Conservation (phyloP, 2,329 filamentous ascomycete species). For the Diaporthe citrichinensis region DNA sequence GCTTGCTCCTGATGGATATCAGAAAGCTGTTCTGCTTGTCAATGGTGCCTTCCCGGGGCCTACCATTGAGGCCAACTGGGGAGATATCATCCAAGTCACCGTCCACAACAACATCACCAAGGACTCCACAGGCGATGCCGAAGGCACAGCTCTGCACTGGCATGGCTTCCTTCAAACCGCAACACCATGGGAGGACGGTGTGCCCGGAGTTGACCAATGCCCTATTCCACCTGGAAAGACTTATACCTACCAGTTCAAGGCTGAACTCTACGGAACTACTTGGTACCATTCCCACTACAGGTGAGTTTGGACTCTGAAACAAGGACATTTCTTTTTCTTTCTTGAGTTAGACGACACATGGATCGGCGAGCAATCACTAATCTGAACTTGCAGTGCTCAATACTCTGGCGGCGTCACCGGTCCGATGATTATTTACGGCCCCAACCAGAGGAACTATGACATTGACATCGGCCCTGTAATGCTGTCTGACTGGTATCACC, state of each 20-base stretch:
- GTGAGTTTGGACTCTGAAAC: not conserved
- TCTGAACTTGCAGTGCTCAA: constrained; percentile 59
- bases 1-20: constrained; percentile 70
- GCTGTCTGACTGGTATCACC: constrained; percentile 74
- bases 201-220: constrained; percentile 71
- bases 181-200: constrained; percentile 68
- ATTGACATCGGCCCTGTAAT: constrained; percentile 71
- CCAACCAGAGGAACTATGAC: constrained; percentile 68
- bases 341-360: no score
- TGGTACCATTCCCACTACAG: constrained; percentile 74
- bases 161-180: constrained; percentile 65
- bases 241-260: constrained; percentile 67
- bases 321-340: not conserved
- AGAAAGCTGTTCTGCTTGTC: constrained; percentile 68
- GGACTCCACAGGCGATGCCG: constrained; percentile 67
- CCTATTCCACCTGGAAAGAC: constrained; percentile 74
- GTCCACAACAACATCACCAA: constrained; percentile 81
- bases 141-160: constrained; percentile 66
- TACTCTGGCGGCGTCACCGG: constrained; percentile 73
- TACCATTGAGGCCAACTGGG: constrained; percentile 74
- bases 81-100: constrained; percentile 73
- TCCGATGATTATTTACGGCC: constrained; percentile 73
- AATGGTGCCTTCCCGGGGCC: constrained; percentile 79
- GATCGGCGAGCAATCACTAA: not conserved
- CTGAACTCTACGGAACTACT: constrained; percentile 66